Evolutionary conservation across 352 stramenopile species (phyloP), one percentile per base, ranked within the genome.

Genomic region (Globisporangium splendens): DNA sequence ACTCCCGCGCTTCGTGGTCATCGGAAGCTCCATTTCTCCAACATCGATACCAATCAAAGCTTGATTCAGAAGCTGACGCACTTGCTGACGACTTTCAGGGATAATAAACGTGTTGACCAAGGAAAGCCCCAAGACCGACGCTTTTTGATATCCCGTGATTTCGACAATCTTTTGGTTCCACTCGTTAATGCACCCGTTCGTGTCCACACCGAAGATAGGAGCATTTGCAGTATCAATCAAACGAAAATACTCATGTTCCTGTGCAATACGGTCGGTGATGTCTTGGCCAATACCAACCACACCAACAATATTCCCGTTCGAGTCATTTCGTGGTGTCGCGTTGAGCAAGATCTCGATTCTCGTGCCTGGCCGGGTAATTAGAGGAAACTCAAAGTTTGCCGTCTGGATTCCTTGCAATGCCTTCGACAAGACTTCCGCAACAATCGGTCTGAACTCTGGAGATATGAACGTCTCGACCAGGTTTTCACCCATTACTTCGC

Each of bases 161-260:
- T 91, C 74, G 48, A 89, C 80, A 24, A 93, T 93, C 66, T 93
- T 94, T 56, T 91, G 73, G 61, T 95, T 95, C 86, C 83, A 95
- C 51, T 92, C 81, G 58, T 92, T 93, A 56, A 95, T 86, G 54
- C 75, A 79, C 18, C 86, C 84, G 72, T 83, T 73, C 28, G 83
- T 89, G 61, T 97, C 82, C 35, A 93, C 75, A 31, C 85, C 85
- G 47, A 95, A 95, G 55, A 95, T 95, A 15, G 84, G 84, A 8
- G 84, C 84, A n/a, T 93, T 84, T 0, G 82, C 82, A 0, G 79
- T 80, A 51, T 91, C 81, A 44, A 91, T 91, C 24, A 91, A 49
- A n/a, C 79, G 68, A 14, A 73, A 85, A 28, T 90, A 88, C 47
- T 90, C 80, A 31, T 90, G 72, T 31, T 90, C 80, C 54, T 90